These are phyloP conservation scores for Centella asiatica DNA, from an alignment of 129 eudicot species.

Conservation along the genomic window DNA sequence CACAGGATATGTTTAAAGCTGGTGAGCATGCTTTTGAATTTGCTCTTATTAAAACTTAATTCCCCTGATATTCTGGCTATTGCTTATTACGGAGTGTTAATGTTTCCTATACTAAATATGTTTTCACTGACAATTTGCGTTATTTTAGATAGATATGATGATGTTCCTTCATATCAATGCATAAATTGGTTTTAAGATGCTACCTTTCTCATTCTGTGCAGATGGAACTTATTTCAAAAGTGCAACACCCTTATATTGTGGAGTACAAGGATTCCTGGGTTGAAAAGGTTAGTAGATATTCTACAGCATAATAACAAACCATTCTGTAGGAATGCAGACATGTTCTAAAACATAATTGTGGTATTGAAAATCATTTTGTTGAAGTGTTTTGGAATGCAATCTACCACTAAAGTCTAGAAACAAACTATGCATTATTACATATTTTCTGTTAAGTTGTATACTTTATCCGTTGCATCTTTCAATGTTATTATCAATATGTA, in stretches of 20 bases:
- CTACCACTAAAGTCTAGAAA: too few relatives aligned
- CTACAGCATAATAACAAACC: background rate
- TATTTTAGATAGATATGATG: too few relatives aligned
- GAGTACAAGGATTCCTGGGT: conserved; percentile 98
- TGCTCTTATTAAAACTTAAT: background rate
- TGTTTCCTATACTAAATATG: background rate
- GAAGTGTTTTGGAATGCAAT: too few relatives aligned
- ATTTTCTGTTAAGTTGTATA: too few relatives aligned
- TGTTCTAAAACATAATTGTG: too few relatives aligned
- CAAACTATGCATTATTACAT: too few relatives aligned
- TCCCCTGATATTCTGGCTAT: background rate
- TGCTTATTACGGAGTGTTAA: background rate
- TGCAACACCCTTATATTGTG: conserved; percentile 70
- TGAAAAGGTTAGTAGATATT: conserved; percentile 64
- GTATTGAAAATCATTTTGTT: too few relatives aligned
- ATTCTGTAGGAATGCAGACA: background rate
- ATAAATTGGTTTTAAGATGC: conserved; percentile 3
- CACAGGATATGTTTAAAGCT: background rate
- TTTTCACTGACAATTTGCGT: too few relatives aligned
- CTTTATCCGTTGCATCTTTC: too few relatives aligned
- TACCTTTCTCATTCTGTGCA: conserved; percentile 26
- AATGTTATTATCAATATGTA: too few relatives aligned
- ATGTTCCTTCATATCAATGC: conserved; percentile 8
- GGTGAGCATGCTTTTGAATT: background rate
- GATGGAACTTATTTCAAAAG: conserved; percentile 89